These are phyloP conservation scores for Rhizomucor miehei DNA, from an alignment of 371 early-diverging fungal genomes.

Conservation along the genomic window DNA sequence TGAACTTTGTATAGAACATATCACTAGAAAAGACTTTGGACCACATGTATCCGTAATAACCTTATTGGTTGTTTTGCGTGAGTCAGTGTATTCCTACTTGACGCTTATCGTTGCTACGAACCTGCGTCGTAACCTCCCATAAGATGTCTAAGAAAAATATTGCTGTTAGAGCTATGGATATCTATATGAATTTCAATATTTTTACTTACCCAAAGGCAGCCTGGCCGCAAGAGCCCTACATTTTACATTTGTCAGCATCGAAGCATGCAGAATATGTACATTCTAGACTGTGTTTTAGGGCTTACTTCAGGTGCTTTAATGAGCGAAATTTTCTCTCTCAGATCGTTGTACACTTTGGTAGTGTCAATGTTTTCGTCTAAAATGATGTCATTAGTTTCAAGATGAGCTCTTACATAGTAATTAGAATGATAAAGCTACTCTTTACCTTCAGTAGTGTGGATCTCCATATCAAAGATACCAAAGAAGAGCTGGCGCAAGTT, in stretches of 20 bases:
- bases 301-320: constrained; percentile 48
- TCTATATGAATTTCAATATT: not conserved
- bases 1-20: constrained; percentile 78
- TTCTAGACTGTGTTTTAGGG: not conserved
- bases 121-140: constrained; percentile 87
- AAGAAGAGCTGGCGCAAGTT: constrained; percentile 80
- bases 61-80: constrained; percentile 4
- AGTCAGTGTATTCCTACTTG: not conserved
- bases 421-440: too few species aligned
- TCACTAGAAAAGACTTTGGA: constrained; percentile 84
- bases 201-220: constrained; percentile 45
- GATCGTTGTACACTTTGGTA: constrained; percentile 53
- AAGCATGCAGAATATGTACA: not conserved
- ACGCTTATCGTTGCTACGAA: not conserved
- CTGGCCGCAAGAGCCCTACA: constrained; percentile 44
- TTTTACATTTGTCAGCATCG: not conserved
- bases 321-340: constrained; percentile 65
- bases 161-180: not conserved
- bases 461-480: constrained; percentile 71
- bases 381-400: not conserved
- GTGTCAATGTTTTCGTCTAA: constrained; percentile 54
- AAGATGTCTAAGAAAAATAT: constrained; percentile 57
- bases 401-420: not conserved
- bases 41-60: constrained; percentile 69
- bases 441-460: constrained; percentile 59